Evolutionary conservation across 2,329 filamentous ascomycete genomes (phyloP).

Genomic region (Verticillium longisporum): DNA sequence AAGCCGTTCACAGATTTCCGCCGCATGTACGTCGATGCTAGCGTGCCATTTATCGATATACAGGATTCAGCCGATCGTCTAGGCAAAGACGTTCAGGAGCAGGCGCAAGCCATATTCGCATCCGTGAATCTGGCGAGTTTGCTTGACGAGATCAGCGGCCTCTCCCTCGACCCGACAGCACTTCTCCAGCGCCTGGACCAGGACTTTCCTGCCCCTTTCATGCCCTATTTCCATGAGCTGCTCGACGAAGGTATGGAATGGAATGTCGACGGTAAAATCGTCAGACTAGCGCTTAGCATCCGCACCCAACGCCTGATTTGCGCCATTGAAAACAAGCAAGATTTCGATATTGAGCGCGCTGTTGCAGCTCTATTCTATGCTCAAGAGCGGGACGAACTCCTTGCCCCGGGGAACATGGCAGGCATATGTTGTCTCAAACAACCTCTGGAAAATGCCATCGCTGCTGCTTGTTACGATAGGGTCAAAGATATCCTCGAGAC

Average conservation of each 20-base stretch:
- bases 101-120: conserved; percentile 14
- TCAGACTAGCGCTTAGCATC: conserved; percentile 24
- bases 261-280: conserved; percentile 9
- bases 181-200: conserved; percentile 23
- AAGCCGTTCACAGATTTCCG: conserved; percentile 18
- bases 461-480: background rate
- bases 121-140: conserved; percentile 28
- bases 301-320: conserved; percentile 28
- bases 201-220: conserved; percentile 22
- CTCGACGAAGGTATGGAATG: conserved; percentile 2
- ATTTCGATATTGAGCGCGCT: conserved; percentile 5
- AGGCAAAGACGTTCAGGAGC: background rate
- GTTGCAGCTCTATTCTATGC: background rate
- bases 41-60: conserved; percentile 21
- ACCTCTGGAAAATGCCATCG: background rate
- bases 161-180: conserved; percentile 7
- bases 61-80: conserved; percentile 2
- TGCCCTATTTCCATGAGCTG: conserved; percentile 7
- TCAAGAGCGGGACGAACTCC: conserved; percentile 16
- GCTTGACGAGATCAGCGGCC: conserved; percentile 15
- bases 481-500: background rate
- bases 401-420: conserved; percentile 13
- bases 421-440: conserved; percentile 2
- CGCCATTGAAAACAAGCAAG: conserved; percentile 10
- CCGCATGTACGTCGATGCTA: conserved; percentile 14